Base-by-base conservation (phyloP, 345 rosid species). In the Ceriops decandra region DNA sequence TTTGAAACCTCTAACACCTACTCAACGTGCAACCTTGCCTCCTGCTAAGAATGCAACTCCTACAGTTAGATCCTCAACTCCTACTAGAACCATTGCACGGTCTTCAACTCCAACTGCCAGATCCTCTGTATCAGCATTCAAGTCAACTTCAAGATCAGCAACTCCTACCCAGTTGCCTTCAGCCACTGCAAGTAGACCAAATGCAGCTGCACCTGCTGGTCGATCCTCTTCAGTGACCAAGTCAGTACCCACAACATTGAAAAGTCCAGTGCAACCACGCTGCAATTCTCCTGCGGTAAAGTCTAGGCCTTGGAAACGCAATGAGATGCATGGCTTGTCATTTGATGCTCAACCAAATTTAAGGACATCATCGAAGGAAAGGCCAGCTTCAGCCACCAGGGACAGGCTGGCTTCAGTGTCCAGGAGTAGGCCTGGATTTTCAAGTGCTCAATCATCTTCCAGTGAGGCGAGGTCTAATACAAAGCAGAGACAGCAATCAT, bases 151-250 rank as follows among this genome's bases (percentile, higher is more conserved):
- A 32, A 76, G 75, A 56, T 70, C 79, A 57, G 62, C 75, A 26
- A 76, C 79, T 24, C 75, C 79, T 20, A 52, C 65, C 56, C 75
- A 61, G 28, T 71, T 24, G 15, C 47, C 63, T 26, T 62, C 75
- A 21, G 61, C 74, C 8, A 42, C 75, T 60, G 8, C 54, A 56
- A 35, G 52, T 38, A 62, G 64, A 76, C 63, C 63, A 20, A 21
- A 31, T 59, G 24, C n/a, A 35, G 59, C 70, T 62, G 86, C 83
- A 71, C 59, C 88, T 56, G 21, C 68, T 9, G 56, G 62, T 72
- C 65, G 75, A 13, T 85, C 96, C 51, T 79, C 90, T 36, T 85
- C 86, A 0, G 84, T 82, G 65, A 70, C 77, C 5, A 92, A 77
- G 81, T 76, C 75, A 26, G 33, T 36, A 62, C 51, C 79, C 28